These are phyloP conservation scores for Heterobasidion parviporum DNA, from an alignment of 1,284 basidiomycete species.

Conservation along the genomic window DNA sequence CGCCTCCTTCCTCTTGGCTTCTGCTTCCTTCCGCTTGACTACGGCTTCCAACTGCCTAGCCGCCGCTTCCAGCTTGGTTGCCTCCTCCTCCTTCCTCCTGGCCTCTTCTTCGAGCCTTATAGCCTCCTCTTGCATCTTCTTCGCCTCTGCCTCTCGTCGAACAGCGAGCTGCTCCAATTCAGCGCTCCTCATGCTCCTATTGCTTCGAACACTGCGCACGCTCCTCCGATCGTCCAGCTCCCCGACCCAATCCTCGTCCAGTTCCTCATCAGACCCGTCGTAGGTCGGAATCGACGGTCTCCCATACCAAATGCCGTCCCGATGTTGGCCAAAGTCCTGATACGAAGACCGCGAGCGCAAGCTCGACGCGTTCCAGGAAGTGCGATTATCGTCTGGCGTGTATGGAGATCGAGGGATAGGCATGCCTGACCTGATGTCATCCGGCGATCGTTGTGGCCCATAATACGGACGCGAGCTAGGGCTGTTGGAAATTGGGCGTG, in stretches of 20 bases:
- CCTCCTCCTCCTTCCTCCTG: constrained; percentile 7
- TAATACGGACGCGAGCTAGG: constrained; percentile 8
- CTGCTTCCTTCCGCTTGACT: constrained; percentile 1
- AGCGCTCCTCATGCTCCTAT: constrained; percentile 9
- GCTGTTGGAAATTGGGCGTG: constrained; percentile 11
- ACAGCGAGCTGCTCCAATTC: constrained; percentile 7
- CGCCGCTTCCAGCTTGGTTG: constrained; percentile 7
- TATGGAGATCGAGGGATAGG: constrained; percentile 9
- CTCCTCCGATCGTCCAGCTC: constrained; percentile 11
- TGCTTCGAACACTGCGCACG: constrained; percentile 8
- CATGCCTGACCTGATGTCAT: constrained; percentile 11
- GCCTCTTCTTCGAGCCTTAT: constrained; percentile 6
- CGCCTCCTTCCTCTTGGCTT: neutral
- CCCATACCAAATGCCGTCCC: constrained; percentile 1
- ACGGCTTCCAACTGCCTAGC: constrained; percentile 2
- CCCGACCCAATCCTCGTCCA: constrained; percentile 8
- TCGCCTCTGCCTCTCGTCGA: constrained; percentile 7
- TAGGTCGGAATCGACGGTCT: constrained; percentile 1
- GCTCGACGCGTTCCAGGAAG: constrained; percentile 6
- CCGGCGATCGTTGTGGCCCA: constrained; percentile 12
- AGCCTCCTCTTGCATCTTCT: constrained; percentile 12
- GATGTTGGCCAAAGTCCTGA: constrained; percentile 5
- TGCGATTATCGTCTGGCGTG: constrained; percentile 9
- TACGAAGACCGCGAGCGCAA: constrained; percentile 10
- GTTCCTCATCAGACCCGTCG: constrained; percentile 7